Evolutionary conservation across 2,329 filamentous ascomycete genomes (phyloP), one percentile per base, ranked within the genome.

Genomic region (Colletotrichum navitas): DNA sequence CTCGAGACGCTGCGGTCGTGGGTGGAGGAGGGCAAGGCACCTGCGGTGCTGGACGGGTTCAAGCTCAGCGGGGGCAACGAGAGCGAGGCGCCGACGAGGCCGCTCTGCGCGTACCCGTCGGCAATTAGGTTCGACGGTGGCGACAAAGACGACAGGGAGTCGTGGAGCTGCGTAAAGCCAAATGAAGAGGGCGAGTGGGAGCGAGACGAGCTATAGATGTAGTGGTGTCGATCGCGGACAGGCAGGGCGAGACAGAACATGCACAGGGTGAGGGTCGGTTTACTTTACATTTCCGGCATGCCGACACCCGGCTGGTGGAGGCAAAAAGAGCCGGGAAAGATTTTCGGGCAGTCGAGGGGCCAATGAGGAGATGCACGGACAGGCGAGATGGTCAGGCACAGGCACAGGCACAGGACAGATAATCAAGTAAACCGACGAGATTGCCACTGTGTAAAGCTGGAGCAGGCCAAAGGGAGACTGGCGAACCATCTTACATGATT

Each of bases 1-100:
- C 39, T 73, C 11, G 71, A 73, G 39, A 54, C 68, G 26, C 36
- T 73, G 63, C 45, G 63, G 34, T 32, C 67, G 14, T 73, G 71
- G 71, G 71, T 73, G 18, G 71, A 73, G 55, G 63, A 60, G 11
- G 71, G 64, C 1, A 29, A 11, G 54, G 58, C 54, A 12, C 71
- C 71, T 0, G 55, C 58, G 16, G 60, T 65, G 41, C 51, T 73
- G 36, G 59, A 65, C 1, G 71, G 71, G 29, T 73, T 60, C 32
- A 68, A 52, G 59, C 4, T 73, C 21, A 72, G 39, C 34, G 68
- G 58, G 18, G 47, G 51, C 21, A 73, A 72, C 68, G 71, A 72
- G 14, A 72, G 61, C 32, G 68, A 68, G 36, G 64, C 70, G 21
- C 49, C 56, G 55, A 68, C 59, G 29, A 66, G 71, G 43, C 71